Percentiles rank a stretch among this genome's conserved stretches.
Evolutionary conservation across 1,284 basidiomycete species (phyloP).

Genomic region (Trichosporon sp.): DNA sequence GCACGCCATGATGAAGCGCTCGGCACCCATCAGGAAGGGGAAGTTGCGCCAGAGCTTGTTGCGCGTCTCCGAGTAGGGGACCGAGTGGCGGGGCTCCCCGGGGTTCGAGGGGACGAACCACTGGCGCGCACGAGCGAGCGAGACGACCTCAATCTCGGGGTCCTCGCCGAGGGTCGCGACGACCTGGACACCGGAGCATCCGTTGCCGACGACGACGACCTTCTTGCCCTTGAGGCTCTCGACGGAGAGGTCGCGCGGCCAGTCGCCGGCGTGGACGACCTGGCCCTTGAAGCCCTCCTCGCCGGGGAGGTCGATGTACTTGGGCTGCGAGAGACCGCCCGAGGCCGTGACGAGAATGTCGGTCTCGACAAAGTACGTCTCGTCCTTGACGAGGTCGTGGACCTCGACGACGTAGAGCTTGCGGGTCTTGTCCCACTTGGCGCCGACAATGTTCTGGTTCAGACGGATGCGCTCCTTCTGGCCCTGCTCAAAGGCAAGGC

Average conservation of each 20-base stretch:
- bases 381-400: conserved; percentile 28
- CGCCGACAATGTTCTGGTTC: conserved; percentile 28
- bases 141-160: conserved; percentile 31
- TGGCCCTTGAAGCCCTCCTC: conserved; percentile 37
- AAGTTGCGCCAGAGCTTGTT: conserved; percentile 21
- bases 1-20: conserved; percentile 27
- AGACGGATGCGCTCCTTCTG: conserved; percentile 30
- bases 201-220: conserved; percentile 34
- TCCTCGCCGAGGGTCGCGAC: conserved; percentile 32
- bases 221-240: conserved; percentile 31
- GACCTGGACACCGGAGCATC: conserved; percentile 32
- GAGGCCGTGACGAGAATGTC: conserved; percentile 31
- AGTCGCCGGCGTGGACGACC: conserved; percentile 38
- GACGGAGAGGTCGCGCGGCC: conserved; percentile 35
- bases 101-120: conserved; percentile 31
- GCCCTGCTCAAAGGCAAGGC: conserved; percentile 30
- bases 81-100: conserved; percentile 23
- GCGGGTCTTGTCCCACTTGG: conserved; percentile 29
- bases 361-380: conserved; percentile 24
- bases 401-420: conserved; percentile 29
- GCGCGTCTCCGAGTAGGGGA: conserved; percentile 20
- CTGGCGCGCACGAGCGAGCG: conserved; percentile 32
- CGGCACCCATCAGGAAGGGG: conserved; percentile 27
- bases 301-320: conserved; percentile 29
- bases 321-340: conserved; percentile 29